Conservation (phyloP, 2,329 filamentous ascomycete species). For the Aphanoascus verrucosus region DNA sequence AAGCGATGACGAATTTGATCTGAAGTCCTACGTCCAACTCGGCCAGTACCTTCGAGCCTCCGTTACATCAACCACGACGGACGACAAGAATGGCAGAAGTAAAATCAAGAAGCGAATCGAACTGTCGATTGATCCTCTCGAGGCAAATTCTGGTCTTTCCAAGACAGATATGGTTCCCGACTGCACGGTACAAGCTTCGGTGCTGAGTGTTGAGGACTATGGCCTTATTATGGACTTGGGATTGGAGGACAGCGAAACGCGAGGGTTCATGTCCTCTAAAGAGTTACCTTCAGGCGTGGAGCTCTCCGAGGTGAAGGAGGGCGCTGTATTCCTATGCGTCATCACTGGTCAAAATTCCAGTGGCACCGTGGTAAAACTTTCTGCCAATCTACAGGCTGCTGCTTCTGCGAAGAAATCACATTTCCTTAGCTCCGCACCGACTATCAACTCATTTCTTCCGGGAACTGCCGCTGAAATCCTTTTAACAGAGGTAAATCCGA, state of each 20-base stretch:
- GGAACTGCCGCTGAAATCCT: conserved; percentile 83
- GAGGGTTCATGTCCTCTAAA: conserved; percentile 72
- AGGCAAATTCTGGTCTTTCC: conserved; percentile 65
- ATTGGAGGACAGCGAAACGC: conserved; percentile 52
- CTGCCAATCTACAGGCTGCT: conserved; percentile 58
- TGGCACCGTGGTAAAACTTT: conserved; percentile 78
- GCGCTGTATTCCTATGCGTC: conserved; percentile 73
- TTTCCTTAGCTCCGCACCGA: conserved; percentile 64
- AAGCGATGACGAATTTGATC: conserved; percentile 46
- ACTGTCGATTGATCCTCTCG: conserved; percentile 67
- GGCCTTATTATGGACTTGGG: conserved; percentile 89
- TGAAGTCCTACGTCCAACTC: conserved; percentile 63
- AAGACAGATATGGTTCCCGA: conserved; percentile 64
- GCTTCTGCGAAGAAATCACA: conserved; percentile 56
- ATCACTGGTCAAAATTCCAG: conserved; percentile 64
- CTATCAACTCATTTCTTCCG: conserved; percentile 79
- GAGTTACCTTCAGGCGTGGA: conserved; percentile 60
- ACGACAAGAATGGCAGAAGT: conserved; percentile 37
- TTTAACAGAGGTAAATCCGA: conserved; percentile 60
- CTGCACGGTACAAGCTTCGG: conserved; percentile 72
- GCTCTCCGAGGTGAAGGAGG: conserved; percentile 63
- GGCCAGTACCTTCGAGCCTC: conserved; percentile 83
- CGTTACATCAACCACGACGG: conserved; percentile 65
- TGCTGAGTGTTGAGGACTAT: conserved; percentile 89
- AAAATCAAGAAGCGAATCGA: conserved; percentile 75